phyloP scores from a whole-genome alignment of 129 eudicot species.

The Lactuca saligna region DNA sequence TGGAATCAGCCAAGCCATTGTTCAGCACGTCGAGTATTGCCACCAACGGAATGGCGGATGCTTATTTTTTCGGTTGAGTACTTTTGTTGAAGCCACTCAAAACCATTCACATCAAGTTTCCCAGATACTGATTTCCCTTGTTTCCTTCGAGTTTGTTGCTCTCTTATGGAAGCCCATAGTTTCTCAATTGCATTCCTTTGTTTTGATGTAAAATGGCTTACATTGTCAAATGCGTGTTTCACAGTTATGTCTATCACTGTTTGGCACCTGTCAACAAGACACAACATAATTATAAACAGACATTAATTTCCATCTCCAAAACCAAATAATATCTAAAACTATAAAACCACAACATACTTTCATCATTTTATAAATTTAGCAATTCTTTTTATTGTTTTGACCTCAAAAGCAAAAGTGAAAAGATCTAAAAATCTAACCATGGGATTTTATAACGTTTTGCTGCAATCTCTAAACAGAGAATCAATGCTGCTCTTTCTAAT shows the following conservation, averaged over 20 bases:
- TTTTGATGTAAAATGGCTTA: slow-evolving; percentile 58
- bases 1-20: slow-evolving; percentile 91
- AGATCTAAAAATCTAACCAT: slow-evolving; percentile 48
- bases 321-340: not conserved
- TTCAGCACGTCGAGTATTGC: slow-evolving; percentile 65
- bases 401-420: not conserved
- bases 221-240: slow-evolving; percentile 87
- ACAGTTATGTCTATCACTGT: slow-evolving; percentile 89
- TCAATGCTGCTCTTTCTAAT: slow-evolving; percentile 78
- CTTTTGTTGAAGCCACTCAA: slow-evolving; percentile 83
- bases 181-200: slow-evolving; percentile 85
- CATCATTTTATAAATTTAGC: no score
- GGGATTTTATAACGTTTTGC: slow-evolving; percentile 92
- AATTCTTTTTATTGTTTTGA: not conserved
- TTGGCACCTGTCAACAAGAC: slow-evolving; percentile 72
- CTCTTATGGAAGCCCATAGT: slow-evolving; percentile 86
- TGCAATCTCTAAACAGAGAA: slow-evolving; percentile 80
- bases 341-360: no score
- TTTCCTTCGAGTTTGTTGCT: slow-evolving; percentile 80
- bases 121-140: slow-evolving; percentile 96
- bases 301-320: not conserved
- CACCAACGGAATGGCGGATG: slow-evolving; percentile 82
- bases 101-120: slow-evolving; percentile 90
- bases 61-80: slow-evolving; percentile 90
- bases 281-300: not conserved